Conservation (phyloP, 371 early-diverging fungal species). For the Rhizomucor miehei region DNA sequence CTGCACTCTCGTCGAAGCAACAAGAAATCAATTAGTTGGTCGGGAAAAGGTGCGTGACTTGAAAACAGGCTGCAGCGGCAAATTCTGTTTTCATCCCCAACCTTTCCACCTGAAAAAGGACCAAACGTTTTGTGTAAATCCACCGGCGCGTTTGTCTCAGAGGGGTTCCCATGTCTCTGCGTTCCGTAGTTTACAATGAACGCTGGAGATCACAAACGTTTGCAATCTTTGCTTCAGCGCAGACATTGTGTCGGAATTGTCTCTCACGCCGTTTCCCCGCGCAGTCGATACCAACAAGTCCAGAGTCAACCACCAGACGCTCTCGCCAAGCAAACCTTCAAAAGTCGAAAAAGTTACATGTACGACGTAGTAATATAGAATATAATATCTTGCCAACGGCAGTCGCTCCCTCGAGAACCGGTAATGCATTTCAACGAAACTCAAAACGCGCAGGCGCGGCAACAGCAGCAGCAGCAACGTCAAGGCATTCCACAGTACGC, state of each 20-base stretch:
- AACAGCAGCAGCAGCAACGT: slow-evolving; percentile 5
- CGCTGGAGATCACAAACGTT: slow-evolving; percentile 31
- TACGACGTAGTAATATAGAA: background rate
- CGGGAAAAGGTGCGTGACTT: too few relatives aligned
- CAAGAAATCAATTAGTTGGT: too few relatives aligned
- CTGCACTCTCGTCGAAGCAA: too few relatives aligned
- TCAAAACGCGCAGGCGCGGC: background rate
- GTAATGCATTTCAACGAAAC: slow-evolving; percentile 1
- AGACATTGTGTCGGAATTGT: slow-evolving; percentile 28
- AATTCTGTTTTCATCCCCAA: too few relatives aligned
- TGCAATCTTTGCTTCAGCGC: slow-evolving; percentile 19
- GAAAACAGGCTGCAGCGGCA: too few relatives aligned
- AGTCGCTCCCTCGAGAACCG: slow-evolving; percentile 1
- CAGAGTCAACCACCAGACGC: too few relatives aligned
- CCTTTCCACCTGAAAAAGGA: too few relatives aligned
- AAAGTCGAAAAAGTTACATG: background rate
- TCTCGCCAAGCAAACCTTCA: too few relatives aligned
- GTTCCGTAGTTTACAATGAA: slow-evolving; percentile 28
- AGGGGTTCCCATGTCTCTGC: slow-evolving; percentile 20
- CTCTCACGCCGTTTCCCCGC: slow-evolving; percentile 22
- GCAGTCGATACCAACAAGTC: background rate
- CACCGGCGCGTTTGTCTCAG: too few relatives aligned
- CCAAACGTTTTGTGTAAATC: too few relatives aligned
- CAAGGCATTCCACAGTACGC: background rate
- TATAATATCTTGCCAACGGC: slow-evolving; percentile 1